These are phyloP conservation scores for Chenopodium formosanum DNA, from an alignment of 148 eudicot species.

Conservation along the genomic window DNA sequence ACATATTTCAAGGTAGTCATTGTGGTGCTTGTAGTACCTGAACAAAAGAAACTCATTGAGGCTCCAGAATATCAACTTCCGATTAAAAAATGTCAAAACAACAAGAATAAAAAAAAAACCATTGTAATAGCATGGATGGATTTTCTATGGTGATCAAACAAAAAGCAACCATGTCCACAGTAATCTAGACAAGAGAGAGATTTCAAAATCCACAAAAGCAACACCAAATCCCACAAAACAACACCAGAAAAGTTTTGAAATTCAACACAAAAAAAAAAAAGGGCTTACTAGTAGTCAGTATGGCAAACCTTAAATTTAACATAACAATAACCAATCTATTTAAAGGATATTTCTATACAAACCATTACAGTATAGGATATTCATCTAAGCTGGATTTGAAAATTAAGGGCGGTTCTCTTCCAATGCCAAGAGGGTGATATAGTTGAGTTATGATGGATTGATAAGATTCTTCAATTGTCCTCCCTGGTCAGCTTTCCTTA, in stretches of 20 bases:
- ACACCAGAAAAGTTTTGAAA: neutral
- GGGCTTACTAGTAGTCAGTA: neutral
- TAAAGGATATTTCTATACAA: neutral
- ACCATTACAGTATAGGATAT: neutral
- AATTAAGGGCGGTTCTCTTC: neutral
- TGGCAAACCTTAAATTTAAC: neutral
- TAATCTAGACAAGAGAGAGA: neutral
- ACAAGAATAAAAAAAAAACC: neutral
- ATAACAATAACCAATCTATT: neutral
- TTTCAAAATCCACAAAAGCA: neutral
- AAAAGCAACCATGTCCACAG: neutral
- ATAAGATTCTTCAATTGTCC: neutral
- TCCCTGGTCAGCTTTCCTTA: neutral
- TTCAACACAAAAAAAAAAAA: neutral
- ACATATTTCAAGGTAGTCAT: conserved; percentile 84
- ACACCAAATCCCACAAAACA: neutral
- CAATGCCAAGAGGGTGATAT: neutral
- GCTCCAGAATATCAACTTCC: neutral
- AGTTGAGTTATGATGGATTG: neutral
- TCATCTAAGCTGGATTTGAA: neutral
- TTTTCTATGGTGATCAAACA: neutral
- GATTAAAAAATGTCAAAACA: neutral
- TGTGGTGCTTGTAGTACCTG: conserved; percentile 63
- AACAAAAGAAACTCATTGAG: conserved; percentile 9
- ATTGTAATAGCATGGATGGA: neutral